phyloP scores from a whole-genome alignment of 495 filamentous ascomycete genomes.

The Staphylotrichum longicolle region DNA sequence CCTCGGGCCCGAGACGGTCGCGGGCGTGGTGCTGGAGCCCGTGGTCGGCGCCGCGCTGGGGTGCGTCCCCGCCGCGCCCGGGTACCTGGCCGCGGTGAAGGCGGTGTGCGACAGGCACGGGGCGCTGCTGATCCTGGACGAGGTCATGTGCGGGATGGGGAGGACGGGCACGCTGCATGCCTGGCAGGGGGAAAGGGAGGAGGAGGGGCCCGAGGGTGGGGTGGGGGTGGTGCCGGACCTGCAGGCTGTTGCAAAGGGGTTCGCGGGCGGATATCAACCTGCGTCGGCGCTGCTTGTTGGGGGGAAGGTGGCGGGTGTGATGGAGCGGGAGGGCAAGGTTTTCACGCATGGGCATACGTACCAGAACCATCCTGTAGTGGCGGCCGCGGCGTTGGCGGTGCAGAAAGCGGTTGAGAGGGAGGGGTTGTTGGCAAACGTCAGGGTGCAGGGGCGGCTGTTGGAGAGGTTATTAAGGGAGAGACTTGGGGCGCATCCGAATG shows the following conservation, averaged over 20 bases:
- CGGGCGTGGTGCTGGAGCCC: conserved; percentile 69
- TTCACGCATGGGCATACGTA: conserved; percentile 60
- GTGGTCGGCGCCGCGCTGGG: conserved; percentile 58
- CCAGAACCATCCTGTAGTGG: conserved; percentile 57
- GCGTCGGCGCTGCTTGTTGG: conserved; percentile 29
- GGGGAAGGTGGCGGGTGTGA: conserved; percentile 35
- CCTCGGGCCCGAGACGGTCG: conserved; percentile 61
- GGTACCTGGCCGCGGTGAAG: conserved; percentile 64
- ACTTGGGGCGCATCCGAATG: conserved; percentile 50
- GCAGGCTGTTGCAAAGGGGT: conserved; percentile 63
- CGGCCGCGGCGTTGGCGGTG: conserved; percentile 55
- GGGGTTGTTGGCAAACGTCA: conserved; percentile 51
- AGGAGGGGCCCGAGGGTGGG: conserved; percentile 39
- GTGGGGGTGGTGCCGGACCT: conserved; percentile 60
- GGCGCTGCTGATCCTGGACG: conserved; percentile 68
- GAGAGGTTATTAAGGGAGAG: conserved; percentile 40
- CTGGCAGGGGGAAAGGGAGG: conserved; percentile 44
- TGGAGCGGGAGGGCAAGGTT: conserved; percentile 55
- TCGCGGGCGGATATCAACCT: conserved; percentile 53
- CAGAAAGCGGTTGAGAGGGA: conserved; percentile 53
- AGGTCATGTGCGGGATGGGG: conserved; percentile 76
- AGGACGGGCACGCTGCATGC: conserved; percentile 60
- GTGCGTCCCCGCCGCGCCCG: conserved; percentile 58
- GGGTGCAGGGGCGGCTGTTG: conserved; percentile 48
- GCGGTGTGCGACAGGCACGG: conserved; percentile 62